Conservation (phyloP, 2,329 filamentous ascomycete species). For the Monilinia laxa region DNA sequence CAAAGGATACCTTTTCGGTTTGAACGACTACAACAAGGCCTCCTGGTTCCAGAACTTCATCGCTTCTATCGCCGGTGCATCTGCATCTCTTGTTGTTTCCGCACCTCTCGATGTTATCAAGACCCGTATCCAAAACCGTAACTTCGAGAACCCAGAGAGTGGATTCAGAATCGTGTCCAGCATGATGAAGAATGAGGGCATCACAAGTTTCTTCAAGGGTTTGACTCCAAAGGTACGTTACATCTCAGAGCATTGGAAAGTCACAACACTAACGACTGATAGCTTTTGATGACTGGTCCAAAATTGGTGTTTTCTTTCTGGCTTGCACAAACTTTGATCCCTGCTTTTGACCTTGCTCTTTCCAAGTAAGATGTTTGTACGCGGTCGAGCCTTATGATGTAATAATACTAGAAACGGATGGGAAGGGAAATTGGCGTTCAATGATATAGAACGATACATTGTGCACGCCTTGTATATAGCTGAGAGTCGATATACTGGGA, state of each 20-base stretch:
- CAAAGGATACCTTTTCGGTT: conserved; percentile 90
- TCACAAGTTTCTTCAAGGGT: conserved; percentile 93
- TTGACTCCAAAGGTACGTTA: conserved; percentile 76
- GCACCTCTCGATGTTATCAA: conserved; percentile 97
- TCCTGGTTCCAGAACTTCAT: conserved; percentile 96
- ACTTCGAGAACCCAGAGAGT: conserved; percentile 96
- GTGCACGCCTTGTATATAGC: conserved; percentile 29
- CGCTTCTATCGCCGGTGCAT: conserved; percentile 91
- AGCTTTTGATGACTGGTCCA: conserved; percentile 96
- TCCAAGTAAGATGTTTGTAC: conserved; percentile 31
- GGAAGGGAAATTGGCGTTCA: conserved; percentile 22
- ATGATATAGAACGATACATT: conserved; percentile 27
- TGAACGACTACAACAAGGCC: conserved; percentile 93
- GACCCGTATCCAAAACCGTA: conserved; percentile 96
- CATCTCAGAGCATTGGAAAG: not conserved
- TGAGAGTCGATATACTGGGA: conserved; percentile 9
- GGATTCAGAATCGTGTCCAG: conserved; percentile 88
- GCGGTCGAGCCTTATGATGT: conserved; percentile 10
- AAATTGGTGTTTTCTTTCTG: conserved; percentile 99
- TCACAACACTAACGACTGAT: conserved; percentile 26
- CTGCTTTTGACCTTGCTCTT: conserved; percentile 71
- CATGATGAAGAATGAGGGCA: conserved; percentile 90
- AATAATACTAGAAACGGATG: conserved; percentile 26
- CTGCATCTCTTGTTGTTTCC: conserved; percentile 93
- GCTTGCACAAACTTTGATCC: conserved; percentile 97